Evolutionary conservation across 345 rosid genomes (phyloP).

Genomic region (Brassica juncea): DNA sequence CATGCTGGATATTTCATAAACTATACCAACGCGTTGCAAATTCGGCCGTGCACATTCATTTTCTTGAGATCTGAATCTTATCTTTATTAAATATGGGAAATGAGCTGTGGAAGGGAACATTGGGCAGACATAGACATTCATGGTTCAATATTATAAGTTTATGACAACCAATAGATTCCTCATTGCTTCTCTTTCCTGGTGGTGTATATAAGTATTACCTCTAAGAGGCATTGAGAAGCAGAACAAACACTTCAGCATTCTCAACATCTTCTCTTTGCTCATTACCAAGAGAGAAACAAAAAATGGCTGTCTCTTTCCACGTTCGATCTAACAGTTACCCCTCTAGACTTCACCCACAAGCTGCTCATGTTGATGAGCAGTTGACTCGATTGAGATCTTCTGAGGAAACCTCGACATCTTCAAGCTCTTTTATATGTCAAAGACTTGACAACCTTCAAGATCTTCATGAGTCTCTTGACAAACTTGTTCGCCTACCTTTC

Average conservation of each 20-base stretch:
- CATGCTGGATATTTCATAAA: not conserved
- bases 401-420: not conserved
- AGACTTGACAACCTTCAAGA: not conserved
- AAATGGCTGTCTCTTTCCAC: not conserved
- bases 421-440: not conserved
- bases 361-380: constrained; percentile 1
- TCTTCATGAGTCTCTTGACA: not conserved
- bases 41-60: constrained; percentile 1
- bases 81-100: constrained; percentile 8
- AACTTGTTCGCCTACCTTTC: not conserved
- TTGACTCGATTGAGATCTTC: not conserved
- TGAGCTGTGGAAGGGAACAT: constrained; percentile 15
- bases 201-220: not conserved
- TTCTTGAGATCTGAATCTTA: constrained; percentile 9
- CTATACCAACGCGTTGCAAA: not conserved
- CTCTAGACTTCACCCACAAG: not conserved
- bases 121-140: not conserved
- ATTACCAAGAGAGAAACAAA: not conserved
- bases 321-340: not conserved
- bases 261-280: not conserved
- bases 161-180: not conserved
- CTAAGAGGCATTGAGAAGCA: not conserved
- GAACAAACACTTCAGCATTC: not conserved
- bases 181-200: not conserved
- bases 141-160: not conserved